Percentiles rank a stretch among this genome's conserved stretches.
phyloP scores from a whole-genome alignment of 192 early-diverging fungal genomes.

The Coemansia sp. region DNA sequence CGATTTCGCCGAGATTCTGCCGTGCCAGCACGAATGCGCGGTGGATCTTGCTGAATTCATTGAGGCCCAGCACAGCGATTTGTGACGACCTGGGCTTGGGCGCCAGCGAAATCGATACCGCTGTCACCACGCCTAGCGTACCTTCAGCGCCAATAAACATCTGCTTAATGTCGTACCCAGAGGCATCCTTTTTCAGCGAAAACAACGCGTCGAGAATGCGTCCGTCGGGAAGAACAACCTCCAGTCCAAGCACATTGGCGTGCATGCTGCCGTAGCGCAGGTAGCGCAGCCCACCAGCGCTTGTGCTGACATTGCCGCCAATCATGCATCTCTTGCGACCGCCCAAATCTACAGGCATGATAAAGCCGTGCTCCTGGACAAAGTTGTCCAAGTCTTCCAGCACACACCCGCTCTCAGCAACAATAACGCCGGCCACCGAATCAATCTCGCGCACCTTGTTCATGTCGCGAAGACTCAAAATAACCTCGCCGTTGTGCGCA shows the following conservation, averaged over 20 bases:
- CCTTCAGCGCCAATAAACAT: conserved; percentile 98
- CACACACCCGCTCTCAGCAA: conserved; percentile 87
- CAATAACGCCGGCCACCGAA: conserved; percentile 74
- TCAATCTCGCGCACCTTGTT: conserved; percentile 74
- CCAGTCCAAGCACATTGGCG: conserved; percentile 89
- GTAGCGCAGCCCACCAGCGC: conserved; percentile 92
- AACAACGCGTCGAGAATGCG: conserved; percentile 79
- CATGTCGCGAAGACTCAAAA: conserved; percentile 76
- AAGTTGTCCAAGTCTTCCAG: conserved; percentile 85
- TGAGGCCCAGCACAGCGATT: conserved; percentile 75
- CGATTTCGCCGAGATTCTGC: conserved; percentile 81
- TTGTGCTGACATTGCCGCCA: conserved; percentile 97
- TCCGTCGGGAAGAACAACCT: conserved; percentile 92
- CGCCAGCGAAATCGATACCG: conserved; percentile 83
- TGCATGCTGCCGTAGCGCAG: conserved; percentile 95
- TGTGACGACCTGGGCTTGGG: conserved; percentile 66
- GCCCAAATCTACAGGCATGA: conserved; percentile 91
- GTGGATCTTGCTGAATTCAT: conserved; percentile 79
- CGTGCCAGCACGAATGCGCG: conserved; percentile 77
- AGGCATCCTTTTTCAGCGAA: conserved; percentile 94
- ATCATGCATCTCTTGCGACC: conserved; percentile 89
- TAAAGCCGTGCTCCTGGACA: conserved; percentile 76
- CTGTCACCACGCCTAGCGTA: conserved; percentile 91
- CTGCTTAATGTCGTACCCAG: conserved; percentile 97
- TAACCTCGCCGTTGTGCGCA: conserved; percentile 88